Evolutionary conservation across 169 alveolate species (phyloP), one percentile per base, ranked within the genome.

Genomic region (Plasmodium relictum): DNA sequence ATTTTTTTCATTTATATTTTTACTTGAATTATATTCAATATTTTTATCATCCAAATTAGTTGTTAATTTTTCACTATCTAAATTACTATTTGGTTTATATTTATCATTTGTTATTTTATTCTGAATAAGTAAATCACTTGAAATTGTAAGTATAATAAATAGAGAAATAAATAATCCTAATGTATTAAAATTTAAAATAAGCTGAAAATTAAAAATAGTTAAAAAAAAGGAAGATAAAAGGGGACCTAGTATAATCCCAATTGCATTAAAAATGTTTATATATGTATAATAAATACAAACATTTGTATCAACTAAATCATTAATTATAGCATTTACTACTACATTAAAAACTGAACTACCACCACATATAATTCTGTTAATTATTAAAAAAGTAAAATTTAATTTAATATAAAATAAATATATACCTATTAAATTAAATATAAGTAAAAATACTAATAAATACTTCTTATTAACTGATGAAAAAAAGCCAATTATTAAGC

Each of bases 341-440:
- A 86, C 92, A 16, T 42, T 72, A 63, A 86, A 86, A 24, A 86
- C 87, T 44, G 92, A 86, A 73, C 92, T 86, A 69, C 86, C n/a
- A 16, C 92, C 92, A 86, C 92, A 86, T 58, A 86, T 86, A 9
- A 86, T 70, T 70, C 92, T 41, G 44, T 86, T 86, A 44, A 86
- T 42, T 58, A 71, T 31, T 56, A 86, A 61, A 20, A 86, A 45
- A 6, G 65, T 31, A 73, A 86, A 86, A 86, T 69, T 86, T 65
- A 70, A 71, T 37, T 70, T 69, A 14, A 86, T 42, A 41, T 86
- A 86, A 45, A 86, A 86, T 86, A 86, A 73, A 73, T 86, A 86
- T 54, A 86, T 70, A 44, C 92, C 92, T n/a, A 86, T 14, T 39
- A 86, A 73, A 45, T 86, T 86, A 31, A 71, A 70, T 18, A 86